phyloP scores from a whole-genome alignment of 2,329 filamentous ascomycete genomes.

The Pseudogymnoascus sp. region DNA sequence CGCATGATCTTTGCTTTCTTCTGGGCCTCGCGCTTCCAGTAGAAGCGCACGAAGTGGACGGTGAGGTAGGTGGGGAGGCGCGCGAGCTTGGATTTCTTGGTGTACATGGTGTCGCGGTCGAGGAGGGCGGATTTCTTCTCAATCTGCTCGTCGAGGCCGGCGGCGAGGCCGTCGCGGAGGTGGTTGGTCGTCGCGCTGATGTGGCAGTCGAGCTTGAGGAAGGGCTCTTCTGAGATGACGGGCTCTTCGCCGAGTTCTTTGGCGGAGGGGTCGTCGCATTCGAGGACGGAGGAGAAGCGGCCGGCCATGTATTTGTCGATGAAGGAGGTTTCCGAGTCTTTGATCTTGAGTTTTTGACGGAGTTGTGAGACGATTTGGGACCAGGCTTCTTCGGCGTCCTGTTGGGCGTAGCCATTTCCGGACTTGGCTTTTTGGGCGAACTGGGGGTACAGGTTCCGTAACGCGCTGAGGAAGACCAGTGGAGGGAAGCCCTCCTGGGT shows the following conservation, averaged over 20 bases:
- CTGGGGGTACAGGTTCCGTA: conserved; percentile 76
- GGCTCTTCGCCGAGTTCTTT: conserved; percentile 65
- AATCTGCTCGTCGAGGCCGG: conserved; percentile 75
- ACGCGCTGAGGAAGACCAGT: conserved; percentile 68
- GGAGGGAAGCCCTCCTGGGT: conserved; percentile 84
- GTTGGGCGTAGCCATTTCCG: conserved; percentile 83
- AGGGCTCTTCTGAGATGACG: conserved; percentile 59
- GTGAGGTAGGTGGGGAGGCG: conserved; percentile 90
- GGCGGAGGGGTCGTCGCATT: conserved; percentile 75
- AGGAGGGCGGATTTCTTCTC: conserved; percentile 79
- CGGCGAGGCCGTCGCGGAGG: conserved; percentile 75
- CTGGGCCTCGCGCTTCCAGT: conserved; percentile 89
- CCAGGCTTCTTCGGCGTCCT: conserved; percentile 98
- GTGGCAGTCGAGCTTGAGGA: conserved; percentile 93
- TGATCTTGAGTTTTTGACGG: conserved; percentile 64
- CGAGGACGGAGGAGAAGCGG: conserved; percentile 65
- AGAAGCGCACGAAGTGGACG: conserved; percentile 96
- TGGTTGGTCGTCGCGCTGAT: conserved; percentile 85
- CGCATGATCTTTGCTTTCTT: conserved; percentile 99
- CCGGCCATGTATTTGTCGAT: conserved; percentile 88
- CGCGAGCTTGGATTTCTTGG: conserved; percentile 82
- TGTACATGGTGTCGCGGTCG: conserved; percentile 72
- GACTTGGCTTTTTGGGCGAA: conserved; percentile 84
- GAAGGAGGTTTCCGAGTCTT: conserved; percentile 56
- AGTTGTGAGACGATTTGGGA: conserved; percentile 85